These are phyloP conservation scores for Trypanosoma platydactyli DNA, from an alignment of 208 protist species.

Conservation along the genomic window DNA sequence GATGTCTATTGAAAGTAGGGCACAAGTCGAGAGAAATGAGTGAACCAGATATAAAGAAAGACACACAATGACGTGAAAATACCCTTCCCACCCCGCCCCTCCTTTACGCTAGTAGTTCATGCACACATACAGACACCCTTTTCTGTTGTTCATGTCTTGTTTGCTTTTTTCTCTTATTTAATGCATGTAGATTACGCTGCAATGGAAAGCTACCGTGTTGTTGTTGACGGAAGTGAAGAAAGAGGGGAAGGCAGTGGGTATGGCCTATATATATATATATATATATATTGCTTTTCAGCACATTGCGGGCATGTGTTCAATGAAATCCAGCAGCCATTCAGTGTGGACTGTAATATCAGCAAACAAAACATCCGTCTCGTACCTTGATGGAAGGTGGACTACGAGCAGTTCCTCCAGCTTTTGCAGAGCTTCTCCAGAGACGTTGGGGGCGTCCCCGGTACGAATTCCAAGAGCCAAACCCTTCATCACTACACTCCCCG, in stretches of 20 bases:
- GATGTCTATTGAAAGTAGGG: conserved; percentile 6
- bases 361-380: conserved; percentile 34
- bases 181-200: no score
- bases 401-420: conserved; percentile 24
- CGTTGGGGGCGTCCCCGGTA: neutral
- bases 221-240: no score
- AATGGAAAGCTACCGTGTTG: no score
- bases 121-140: neutral
- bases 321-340: conserved; percentile 25
- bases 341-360: conserved; percentile 15
- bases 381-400: conserved; percentile 22
- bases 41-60: conserved; percentile 18
- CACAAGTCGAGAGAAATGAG: neutral
- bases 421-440: neutral
- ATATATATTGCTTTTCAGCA: neutral
- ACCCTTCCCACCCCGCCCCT: no score
- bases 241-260: no score
- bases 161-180: neutral
- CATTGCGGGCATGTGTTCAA: conserved; percentile 26
- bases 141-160: neutral
- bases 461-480: conserved; percentile 14
- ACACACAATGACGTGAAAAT: conserved; percentile 6
- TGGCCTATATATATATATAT: neutral
- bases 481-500: conserved; percentile 6
- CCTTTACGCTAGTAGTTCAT: no score